Percentiles rank a stretch among this genome's conserved stretches.
These are phyloP conservation scores for Nicotiana otophora DNA, from an alignment of 257 asterid genomes.

Conservation along the genomic window DNA sequence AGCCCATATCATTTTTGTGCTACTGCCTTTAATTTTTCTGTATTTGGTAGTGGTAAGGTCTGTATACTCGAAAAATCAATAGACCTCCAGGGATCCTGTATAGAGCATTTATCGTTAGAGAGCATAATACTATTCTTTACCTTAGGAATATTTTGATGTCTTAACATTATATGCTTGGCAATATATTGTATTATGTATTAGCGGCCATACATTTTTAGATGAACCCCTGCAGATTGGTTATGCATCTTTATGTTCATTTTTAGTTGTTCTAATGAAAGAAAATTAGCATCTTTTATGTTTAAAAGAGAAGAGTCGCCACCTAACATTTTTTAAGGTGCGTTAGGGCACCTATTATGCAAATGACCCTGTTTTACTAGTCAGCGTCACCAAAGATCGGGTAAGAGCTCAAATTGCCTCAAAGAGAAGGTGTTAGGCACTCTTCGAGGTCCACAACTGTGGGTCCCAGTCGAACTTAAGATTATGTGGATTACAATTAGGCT, in stretches of 20 bases:
- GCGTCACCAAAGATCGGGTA: too few species aligned
- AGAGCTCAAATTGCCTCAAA: too few species aligned
- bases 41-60: conserved; percentile 13
- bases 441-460: too few species aligned
- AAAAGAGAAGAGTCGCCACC: too few species aligned
- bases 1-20: conserved; percentile 4
- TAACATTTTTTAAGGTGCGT: too few species aligned
- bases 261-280: neutral
- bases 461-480: too few species aligned
- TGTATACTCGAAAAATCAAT: conserved; percentile 15
- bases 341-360: too few species aligned
- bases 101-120: conserved; percentile 26
- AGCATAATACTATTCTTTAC: conserved; percentile 4
- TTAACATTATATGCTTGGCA: neutral
- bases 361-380: too few species aligned
- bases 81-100: conserved; percentile 40
- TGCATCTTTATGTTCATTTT: neutral
- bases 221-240: neutral
- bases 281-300: neutral
- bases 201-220: neutral
- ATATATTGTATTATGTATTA: neutral
- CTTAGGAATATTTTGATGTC: neutral
- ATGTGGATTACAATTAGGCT: too few species aligned
- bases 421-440: too few species aligned
- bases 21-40: neutral